Evolutionary conservation across 805 yeast genomes (phyloP).

Genomic region (Wickerhamomyces mucosus): DNA sequence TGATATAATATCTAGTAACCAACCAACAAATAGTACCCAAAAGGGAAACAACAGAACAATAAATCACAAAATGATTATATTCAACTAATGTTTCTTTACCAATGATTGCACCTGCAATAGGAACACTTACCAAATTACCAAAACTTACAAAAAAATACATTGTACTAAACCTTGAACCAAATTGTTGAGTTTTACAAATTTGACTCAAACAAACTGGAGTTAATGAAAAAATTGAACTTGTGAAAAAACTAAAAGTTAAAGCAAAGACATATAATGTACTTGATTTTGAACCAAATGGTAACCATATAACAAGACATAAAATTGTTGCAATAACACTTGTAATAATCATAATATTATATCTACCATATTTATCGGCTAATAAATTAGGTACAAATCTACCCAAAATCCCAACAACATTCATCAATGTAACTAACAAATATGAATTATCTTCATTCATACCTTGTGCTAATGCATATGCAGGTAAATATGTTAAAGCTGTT

Average conservation of each 20-base stretch:
- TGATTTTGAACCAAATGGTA: constrained; percentile 25
- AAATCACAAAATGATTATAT: constrained; percentile 23
- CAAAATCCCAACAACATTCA: constrained; percentile 24
- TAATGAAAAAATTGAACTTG: constrained; percentile 34
- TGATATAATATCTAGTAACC: constrained; percentile 7
- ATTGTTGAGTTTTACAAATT: constrained; percentile 40
- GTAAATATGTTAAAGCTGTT: constrained; percentile 36
- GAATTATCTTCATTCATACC: constrained; percentile 22
- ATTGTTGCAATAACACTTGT: constrained; percentile 24
- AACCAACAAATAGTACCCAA: constrained; percentile 6
- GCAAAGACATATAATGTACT: constrained; percentile 28
- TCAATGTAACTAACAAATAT: constrained; percentile 32
- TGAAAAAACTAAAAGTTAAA: constrained; percentile 38
- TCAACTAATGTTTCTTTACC: constrained; percentile 16
- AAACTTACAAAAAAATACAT: constrained; percentile 50
- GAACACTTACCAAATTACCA: constrained; percentile 36
- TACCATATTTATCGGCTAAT: constrained; percentile 31
- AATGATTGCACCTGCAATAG: constrained; percentile 39
- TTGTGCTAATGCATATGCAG: constrained; percentile 31
- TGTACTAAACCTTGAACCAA: constrained; percentile 44
- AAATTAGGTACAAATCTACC: constrained; percentile 26
- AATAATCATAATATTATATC: constrained; percentile 35
- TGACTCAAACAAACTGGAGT: constrained; percentile 41
- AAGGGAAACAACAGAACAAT: constrained; percentile 15
- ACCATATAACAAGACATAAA: constrained; percentile 27